A percentile compares a stretch with the other conserved stretches of the same genome.
phyloP scores from a whole-genome alignment of 1,139 yeast genomes.

The Nakaseomyces sp. region DNA sequence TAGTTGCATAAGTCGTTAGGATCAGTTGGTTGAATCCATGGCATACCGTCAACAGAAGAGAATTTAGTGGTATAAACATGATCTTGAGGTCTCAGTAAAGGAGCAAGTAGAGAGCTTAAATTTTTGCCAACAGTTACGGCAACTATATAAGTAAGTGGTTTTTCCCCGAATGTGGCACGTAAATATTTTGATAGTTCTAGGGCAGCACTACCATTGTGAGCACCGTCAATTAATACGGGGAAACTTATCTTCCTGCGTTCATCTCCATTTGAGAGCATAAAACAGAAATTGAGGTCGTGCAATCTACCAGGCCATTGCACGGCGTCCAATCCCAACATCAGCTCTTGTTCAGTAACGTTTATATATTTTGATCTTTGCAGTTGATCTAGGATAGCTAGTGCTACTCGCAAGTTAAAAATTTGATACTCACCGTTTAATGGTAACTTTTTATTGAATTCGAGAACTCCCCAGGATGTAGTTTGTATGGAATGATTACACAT shows the following conservation, averaged over 20 bases:
- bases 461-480: conserved; percentile 33
- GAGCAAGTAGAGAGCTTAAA: conserved; percentile 42
- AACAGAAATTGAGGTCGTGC: conserved; percentile 35
- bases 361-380: conserved; percentile 20
- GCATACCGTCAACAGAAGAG: conserved; percentile 76
- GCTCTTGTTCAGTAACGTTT: conserved; percentile 27
- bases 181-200: conserved; percentile 48
- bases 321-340: conserved; percentile 43
- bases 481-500: conserved; percentile 9
- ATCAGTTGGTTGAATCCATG: conserved; percentile 63
- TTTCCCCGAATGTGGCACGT: conserved; percentile 20
- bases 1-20: conserved; percentile 34
- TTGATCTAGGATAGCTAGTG: conserved; percentile 48
- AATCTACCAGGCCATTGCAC: conserved; percentile 60
- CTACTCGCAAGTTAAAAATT: conserved; percentile 56
- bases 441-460: conserved; percentile 10
- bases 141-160: conserved; percentile 51
- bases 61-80: conserved; percentile 54
- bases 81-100: conserved; percentile 45
- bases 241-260: conserved; percentile 16
- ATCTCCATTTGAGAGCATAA: conserved; percentile 10
- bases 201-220: conserved; percentile 85
- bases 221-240: conserved; percentile 69
- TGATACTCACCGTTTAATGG: conserved; percentile 72
- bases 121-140: conserved; percentile 74